These are phyloP conservation scores for Acidiella bohemica DNA, from an alignment of 495 filamentous ascomycete species.

Conservation along the genomic window DNA sequence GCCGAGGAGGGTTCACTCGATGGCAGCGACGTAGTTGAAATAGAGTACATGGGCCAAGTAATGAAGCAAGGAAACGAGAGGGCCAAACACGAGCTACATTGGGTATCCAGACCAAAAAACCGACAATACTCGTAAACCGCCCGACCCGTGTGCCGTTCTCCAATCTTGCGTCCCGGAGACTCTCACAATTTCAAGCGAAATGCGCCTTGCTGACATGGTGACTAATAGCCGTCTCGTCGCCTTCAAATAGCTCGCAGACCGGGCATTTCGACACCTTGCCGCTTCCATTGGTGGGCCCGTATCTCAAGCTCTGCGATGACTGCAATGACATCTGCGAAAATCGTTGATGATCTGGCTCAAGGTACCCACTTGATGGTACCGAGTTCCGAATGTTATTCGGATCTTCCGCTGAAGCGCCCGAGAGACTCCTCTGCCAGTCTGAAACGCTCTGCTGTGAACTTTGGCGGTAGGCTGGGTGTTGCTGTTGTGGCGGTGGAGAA, in stretches of 20 bases:
- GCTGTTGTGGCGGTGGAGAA: background rate
- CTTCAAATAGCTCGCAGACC: slow-evolving; percentile 2
- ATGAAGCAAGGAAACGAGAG: too few species aligned
- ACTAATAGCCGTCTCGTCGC: slow-evolving; percentile 5
- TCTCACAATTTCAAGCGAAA: slow-evolving; percentile 1
- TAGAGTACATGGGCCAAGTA: too few species aligned
- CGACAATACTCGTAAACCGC: too few species aligned
- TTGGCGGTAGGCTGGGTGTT: background rate
- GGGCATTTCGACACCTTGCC: slow-evolving; percentile 4
- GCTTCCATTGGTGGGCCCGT: background rate
- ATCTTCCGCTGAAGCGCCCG: background rate
- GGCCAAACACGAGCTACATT: too few species aligned
- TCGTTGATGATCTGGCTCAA: slow-evolving; percentile 4
- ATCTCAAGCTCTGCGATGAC: too few species aligned
- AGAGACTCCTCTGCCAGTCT: slow-evolving; percentile 1
- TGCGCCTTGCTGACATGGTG: slow-evolving; percentile 4
- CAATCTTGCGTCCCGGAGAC: too few species aligned
- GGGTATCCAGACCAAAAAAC: too few species aligned
- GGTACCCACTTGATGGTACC: background rate
- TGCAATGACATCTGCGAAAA: slow-evolving; percentile 3
- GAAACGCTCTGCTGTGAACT: background rate
- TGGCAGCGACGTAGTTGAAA: too few species aligned
- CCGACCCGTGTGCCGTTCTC: too few species aligned
- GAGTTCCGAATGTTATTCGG: slow-evolving; percentile 3
- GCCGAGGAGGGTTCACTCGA: too few species aligned